Evolutionary conservation across 371 early-diverging fungal species (phyloP), one percentile per base, ranked within the genome.

Genomic region (Haplosporangium sp.): DNA sequence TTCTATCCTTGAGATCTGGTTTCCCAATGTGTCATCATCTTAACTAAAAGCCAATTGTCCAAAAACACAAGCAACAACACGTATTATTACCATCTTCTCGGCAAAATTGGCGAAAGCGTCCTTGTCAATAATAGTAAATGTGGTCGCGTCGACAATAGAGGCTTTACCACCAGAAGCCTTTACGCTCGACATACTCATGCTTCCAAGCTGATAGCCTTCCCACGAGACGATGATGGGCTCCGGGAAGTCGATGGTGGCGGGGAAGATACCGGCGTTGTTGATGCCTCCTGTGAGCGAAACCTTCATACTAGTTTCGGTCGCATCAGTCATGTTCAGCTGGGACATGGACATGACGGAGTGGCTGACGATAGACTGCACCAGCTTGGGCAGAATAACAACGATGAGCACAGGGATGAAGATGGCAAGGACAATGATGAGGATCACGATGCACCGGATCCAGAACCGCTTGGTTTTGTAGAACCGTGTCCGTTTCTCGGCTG

Each of bases 181-280:
- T 10, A 85, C 83, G 55, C 84, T 82, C 9, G 87, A 83, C 47
- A 90, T 56, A 43, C 60, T 83, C 66, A 90, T 85, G 45, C 67
- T 85, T 50, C 90, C 90, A 20, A 90, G 81, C 52, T 67, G 41
- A 29, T 71, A 68, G 38, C 81, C 81, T 9, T 86, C 80, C 74
- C 86, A 86, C 14, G 72, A 67, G 37, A 88, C 84, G 12, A 83
- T 42, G 55, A 86, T 84, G 16, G 84, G 85, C 46, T 84, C 83
- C 10, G 83, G 76, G 67, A 88, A 88, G 10, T 67, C 72, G 20
- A 88, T 83, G 1, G 79, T 71, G 11, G 91, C 91, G 16, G 81
- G 81, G 66, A 90, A 81, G 46, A 84, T 84, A 64, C 91, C 91
- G n/a, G 91, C 86, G 41, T 85, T 84, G 55, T 74, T 79, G 61